Conservation (phyloP, 768 basidiomycete genomes). For the Boletellus ananiceps region DNA sequence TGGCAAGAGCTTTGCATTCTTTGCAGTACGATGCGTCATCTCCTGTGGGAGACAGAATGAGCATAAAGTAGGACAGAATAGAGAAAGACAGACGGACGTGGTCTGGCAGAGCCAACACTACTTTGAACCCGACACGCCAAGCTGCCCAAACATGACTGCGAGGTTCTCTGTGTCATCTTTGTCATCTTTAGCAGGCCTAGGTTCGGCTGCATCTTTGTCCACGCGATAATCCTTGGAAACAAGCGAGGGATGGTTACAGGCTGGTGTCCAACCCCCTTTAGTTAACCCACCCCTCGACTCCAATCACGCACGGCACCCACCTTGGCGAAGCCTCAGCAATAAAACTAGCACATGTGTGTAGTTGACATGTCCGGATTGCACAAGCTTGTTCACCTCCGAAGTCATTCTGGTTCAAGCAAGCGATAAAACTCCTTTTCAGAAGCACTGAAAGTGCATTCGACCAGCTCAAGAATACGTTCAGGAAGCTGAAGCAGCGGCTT, state of each 20-base stretch:
- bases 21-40: slow-evolving; percentile 45
- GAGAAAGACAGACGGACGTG: slow-evolving; percentile 48
- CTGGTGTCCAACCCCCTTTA: slow-evolving; percentile 35
- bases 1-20: slow-evolving; percentile 54
- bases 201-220: slow-evolving; percentile 75
- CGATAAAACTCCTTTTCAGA: slow-evolving; percentile 80
- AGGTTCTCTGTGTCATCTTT: slow-evolving; percentile 69
- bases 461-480: slow-evolving; percentile 59
- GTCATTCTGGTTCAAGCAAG: slow-evolving; percentile 65
- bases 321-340: slow-evolving; percentile 84
- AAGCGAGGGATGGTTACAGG: slow-evolving; percentile 86
- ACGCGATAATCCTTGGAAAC: slow-evolving; percentile 70
- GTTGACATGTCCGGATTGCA: slow-evolving; percentile 47
- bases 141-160: slow-evolving; percentile 62
- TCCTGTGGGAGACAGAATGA: slow-evolving; percentile 11
- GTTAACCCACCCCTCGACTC: background rate
- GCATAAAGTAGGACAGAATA: background rate
- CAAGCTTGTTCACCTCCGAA: slow-evolving; percentile 61
- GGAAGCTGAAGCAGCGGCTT: slow-evolving; percentile 82
- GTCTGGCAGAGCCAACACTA: slow-evolving; percentile 79
- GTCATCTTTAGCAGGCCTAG: slow-evolving; percentile 48
- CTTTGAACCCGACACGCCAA: slow-evolving; percentile 53
- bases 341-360: slow-evolving; percentile 71
- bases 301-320: slow-evolving; percentile 35
- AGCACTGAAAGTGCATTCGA: slow-evolving; percentile 72